Evolutionary conservation across 2,329 filamentous ascomycete species (phyloP), one percentile per base, ranked within the genome.

Genomic region (Blastomyces percursus): DNA sequence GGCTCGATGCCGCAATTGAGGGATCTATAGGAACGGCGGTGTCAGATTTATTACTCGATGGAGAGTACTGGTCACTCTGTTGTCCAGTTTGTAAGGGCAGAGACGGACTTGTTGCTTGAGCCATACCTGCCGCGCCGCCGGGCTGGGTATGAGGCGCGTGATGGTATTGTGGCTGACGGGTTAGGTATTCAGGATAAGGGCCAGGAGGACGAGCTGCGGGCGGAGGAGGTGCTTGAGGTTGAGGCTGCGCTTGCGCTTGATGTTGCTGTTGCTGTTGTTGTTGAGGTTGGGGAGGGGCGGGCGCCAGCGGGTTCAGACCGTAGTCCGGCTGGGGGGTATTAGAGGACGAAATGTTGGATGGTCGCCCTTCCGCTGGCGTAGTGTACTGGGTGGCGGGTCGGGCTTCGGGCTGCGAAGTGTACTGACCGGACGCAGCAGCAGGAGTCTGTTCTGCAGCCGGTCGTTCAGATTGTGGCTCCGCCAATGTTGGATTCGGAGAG

Each of bases 71-170:
- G 84, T 82, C 78, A 81, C 79, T 87, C 80, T 83, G 82, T 73
- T 81, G 81, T 76, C 82, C 89, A 90, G 91, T 89, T 84, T 86
- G 84, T 81, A 90, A 82, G 86, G 88, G 72, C 66, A 69, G 38
- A 80, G 90, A 96, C 91, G 90, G 90, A 96, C 92, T 96, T 88
- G 90, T 90, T 88, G 91, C 86, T 90, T 96, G 91, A 86, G 92
- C 91, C 92, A 96, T 96, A 87, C 87, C 88, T 86, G 86, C 88
- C 79, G 87, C 84, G 79, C 86, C 86, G 79, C 84, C 86, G 77
- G 86, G 83, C 76, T 86, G 84, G 77, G 84, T 86, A 80, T 84
- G 84, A 64, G 77, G 90, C 81, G 78, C 86, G 72, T 78, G 86
- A 78, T 91, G 88, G 81, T 94, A 94, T 73, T 87, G 83, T 71